phyloP scores from a whole-genome alignment of 306 rosid genomes.

The Gastrolobium bilobum region DNA sequence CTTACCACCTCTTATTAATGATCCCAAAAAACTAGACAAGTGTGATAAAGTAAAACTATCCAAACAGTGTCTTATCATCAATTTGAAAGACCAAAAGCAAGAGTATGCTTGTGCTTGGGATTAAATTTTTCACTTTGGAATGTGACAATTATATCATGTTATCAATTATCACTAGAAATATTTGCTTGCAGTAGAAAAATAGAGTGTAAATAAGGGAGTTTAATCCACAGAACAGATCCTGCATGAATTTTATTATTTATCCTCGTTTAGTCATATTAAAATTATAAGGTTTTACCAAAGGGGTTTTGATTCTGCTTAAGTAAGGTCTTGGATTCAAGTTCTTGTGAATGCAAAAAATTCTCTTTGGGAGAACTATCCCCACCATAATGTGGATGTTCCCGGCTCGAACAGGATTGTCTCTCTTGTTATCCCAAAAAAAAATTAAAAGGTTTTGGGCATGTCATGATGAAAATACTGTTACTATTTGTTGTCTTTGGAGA shows the following conservation, averaged over 20 bases:
- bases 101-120: not conserved
- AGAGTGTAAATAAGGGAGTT: not conserved
- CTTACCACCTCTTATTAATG: not conserved
- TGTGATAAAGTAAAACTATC: not conserved
- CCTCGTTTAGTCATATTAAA: not conserved
- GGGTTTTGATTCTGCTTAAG: no score
- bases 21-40: not conserved
- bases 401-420: no score
- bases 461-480: not conserved
- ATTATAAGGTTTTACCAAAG: not conserved
- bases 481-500: not conserved
- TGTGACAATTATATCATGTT: not conserved
- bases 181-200: not conserved
- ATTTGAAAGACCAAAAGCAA: not conserved
- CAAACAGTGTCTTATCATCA: not conserved
- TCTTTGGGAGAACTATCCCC: no score
- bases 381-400: no score
- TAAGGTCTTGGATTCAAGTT: no score
- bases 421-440: no score
- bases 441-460: not conserved
- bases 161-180: not conserved
- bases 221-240: slow-evolving; percentile 7
- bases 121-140: not conserved
- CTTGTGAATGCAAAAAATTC: no score
- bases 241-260: not conserved